Evolutionary conservation across 257 asterid species (phyloP).

Genomic region (Anisodus acutangulus): DNA sequence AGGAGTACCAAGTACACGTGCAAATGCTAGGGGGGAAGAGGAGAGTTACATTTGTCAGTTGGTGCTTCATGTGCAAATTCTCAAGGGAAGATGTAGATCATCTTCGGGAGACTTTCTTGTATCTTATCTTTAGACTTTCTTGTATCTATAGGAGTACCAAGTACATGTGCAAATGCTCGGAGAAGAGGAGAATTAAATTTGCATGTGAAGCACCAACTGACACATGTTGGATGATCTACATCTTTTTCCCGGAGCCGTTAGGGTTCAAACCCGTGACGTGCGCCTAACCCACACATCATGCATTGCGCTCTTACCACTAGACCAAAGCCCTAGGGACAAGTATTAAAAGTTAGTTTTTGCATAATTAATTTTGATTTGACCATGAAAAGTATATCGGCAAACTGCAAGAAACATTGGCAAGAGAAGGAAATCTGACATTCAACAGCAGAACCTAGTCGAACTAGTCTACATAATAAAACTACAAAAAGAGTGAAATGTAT

Average conservation of each 20-base stretch:
- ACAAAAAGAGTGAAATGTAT: constrained; percentile 2
- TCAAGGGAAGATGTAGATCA: no score
- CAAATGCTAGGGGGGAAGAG: no score
- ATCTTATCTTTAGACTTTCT: no score
- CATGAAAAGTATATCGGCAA: not conserved
- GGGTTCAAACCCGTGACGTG: not conserved
- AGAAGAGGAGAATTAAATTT: no score
- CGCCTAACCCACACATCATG: not conserved
- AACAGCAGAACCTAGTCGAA: constrained; percentile 2
- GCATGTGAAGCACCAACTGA: no score
- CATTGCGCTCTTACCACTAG: not conserved
- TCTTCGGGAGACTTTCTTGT: no score
- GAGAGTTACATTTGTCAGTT: no score
- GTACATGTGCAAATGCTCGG: no score
- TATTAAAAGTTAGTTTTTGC: not conserved
- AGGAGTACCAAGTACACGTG: not conserved
- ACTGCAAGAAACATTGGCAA: not conserved
- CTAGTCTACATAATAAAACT: constrained; percentile 3
- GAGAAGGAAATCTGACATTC: not conserved
- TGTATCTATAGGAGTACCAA: no score
- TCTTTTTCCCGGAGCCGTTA: no score
- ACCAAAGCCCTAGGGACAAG: not conserved
- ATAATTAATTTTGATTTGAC: constrained; percentile 3
- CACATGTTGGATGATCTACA: no score
- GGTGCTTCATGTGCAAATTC: no score